A percentile compares a stretch with the other conserved stretches of the same genome.
Evolutionary conservation across 1,284 basidiomycete species (phyloP).

Genomic region (Gomphus bonarii): DNA sequence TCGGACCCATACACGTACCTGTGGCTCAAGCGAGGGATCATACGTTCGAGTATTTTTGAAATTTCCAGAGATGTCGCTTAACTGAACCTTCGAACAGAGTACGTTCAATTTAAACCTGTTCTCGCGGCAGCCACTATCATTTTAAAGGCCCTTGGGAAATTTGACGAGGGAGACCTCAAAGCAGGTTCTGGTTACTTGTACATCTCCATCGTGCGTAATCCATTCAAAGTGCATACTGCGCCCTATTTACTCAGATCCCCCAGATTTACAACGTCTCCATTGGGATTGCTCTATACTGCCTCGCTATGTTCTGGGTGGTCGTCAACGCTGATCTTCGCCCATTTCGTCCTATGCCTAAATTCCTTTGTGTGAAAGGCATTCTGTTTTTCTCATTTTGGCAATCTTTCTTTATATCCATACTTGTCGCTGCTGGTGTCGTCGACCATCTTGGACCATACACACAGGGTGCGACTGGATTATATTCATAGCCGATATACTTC

Average conservation of each 20-base stretch:
- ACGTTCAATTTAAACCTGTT: conserved; percentile 93
- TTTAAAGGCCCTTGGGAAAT: conserved; percentile 80
- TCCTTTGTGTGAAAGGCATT: conserved; percentile 96
- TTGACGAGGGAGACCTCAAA: conserved; percentile 82
- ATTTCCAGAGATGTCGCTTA: conserved; percentile 4
- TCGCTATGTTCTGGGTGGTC: conserved; percentile 93
- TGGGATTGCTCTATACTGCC: conserved; percentile 70
- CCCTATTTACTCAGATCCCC: conserved; percentile 32
- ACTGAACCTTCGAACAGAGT: conserved; percentile 49
- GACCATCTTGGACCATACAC: conserved; percentile 78
- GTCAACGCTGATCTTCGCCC: conserved; percentile 80
- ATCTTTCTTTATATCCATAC: conserved; percentile 74
- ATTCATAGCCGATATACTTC: background rate
- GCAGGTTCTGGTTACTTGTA: conserved; percentile 88
- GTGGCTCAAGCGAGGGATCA: conserved; percentile 87
- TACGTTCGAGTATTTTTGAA: conserved; percentile 55
- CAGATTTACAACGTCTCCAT: conserved; percentile 57
- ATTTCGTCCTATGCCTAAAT: conserved; percentile 87
- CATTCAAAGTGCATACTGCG: conserved; percentile 30
- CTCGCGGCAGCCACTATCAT: conserved; percentile 80
- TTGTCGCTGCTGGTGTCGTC: conserved; percentile 77
- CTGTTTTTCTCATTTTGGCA: conserved; percentile 99
- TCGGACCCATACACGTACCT: conserved; percentile 93
- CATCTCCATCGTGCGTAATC: conserved; percentile 56
- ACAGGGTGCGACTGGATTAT: conserved; percentile 48